Evolutionary conservation across 805 yeast species (phyloP).

Genomic region (Wickerhamiella shivajii): DNA sequence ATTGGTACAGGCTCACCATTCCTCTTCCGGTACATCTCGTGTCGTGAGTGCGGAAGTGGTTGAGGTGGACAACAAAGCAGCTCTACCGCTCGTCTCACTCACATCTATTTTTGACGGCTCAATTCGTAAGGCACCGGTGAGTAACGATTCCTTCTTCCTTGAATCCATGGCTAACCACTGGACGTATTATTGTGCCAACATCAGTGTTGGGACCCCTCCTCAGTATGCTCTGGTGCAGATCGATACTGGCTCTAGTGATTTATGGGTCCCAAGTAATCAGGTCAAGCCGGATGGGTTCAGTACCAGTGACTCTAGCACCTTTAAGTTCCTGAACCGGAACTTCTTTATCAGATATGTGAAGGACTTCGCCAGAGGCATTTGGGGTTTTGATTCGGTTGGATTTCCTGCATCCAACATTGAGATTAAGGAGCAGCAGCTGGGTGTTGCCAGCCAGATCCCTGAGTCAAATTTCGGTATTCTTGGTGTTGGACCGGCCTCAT

Average conservation of each 20-base stretch:
- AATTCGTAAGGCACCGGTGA: no score
- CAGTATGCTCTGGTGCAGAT: slow-evolving; percentile 42
- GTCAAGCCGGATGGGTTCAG: slow-evolving; percentile 18
- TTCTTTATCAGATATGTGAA: slow-evolving; percentile 28
- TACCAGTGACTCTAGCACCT: slow-evolving; percentile 11
- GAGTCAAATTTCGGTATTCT: slow-evolving; percentile 40
- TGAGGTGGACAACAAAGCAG: no score
- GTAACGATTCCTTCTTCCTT: no score
- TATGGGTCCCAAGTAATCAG: slow-evolving; percentile 18
- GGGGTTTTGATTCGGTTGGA: slow-evolving; percentile 48
- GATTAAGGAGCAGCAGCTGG: slow-evolving; percentile 47
- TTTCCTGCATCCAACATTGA: slow-evolving; percentile 30
- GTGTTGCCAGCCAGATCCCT: slow-evolving; percentile 53
- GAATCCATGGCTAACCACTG: slow-evolving; percentile 19
- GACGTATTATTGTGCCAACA: slow-evolving; percentile 23
- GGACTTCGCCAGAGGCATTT: slow-evolving; percentile 36
- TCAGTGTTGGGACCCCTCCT: slow-evolving; percentile 36
- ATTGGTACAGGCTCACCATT: no score
- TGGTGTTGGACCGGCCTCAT: slow-evolving; percentile 19
- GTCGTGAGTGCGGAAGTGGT: no score
- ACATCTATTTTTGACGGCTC: no score
- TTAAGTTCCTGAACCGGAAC: slow-evolving; percentile 10
- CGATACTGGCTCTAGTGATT: slow-evolving; percentile 54
- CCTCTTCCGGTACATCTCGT: no score
- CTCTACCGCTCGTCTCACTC: no score